Evolutionary conservation across 2,329 filamentous ascomycete species (phyloP), one percentile per base, ranked within the genome.

Genomic region (Blastomyces gilchristii): DNA sequence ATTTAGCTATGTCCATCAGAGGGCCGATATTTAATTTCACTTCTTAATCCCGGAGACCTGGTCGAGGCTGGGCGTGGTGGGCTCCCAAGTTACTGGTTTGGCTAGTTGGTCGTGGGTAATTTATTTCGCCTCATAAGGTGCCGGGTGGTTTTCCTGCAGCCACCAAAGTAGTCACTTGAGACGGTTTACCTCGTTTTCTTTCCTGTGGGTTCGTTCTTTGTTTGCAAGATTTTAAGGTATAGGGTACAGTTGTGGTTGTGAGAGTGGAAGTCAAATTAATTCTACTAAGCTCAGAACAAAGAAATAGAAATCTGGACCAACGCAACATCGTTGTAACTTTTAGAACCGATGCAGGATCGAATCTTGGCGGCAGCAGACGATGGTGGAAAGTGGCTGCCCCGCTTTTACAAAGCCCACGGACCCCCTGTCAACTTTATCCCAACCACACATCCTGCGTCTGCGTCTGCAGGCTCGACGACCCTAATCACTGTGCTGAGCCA

Each of bases 391-490:
- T 11, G 28, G 28, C 9, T 18, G 28, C 31, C 16, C 43, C 7
- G 49, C 39, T 34, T 54, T 41, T 57, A 61, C 39, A 56, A 16
- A 50, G 47, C 9, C 41, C 39, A 58, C 49, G 18, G 47, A 47
- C 43, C 50, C 52, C 37, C n/a, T 34, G 45, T 37, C 57, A 60
- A 61, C 39, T 47, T 31, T 60, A 45, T 52, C 57, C 61, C 52
- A 63, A 52, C 50, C 37, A 60, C 58, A 39, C 50, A 6, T 16
- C 22, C 28, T 31, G 28, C 50, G 12, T 28, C 12, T 53, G 12
- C 50, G 12, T 16, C 12, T 34, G 12, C 28, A 4, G 45, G 4
- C n/a, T 9, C 9, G 47, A 11, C 8, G 18, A n/a, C 18, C 47
- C 47, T n/a, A 25, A 49, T 49, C 47, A 9, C 47, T 3, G 47